A percentile compares a stretch with the other conserved stretches of the same genome.
Evolutionary conservation across 257 asterid genomes (phyloP).

Genomic region (Mentha longifolia): DNA sequence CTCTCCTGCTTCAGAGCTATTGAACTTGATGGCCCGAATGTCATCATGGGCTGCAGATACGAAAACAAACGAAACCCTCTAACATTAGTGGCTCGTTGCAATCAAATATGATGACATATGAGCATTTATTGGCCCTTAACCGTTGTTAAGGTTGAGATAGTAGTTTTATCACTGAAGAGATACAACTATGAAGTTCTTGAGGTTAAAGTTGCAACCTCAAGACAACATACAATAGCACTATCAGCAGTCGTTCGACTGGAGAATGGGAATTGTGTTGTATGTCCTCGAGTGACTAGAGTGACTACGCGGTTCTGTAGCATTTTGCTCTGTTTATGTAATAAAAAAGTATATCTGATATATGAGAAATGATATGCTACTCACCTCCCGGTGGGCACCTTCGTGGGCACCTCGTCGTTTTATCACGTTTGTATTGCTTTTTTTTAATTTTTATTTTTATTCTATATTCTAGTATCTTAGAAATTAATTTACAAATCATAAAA

Average conservation of each 20-base stretch:
- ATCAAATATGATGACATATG: not conserved
- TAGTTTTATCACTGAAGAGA: no score
- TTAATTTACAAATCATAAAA: no score
- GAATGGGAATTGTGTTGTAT: not conserved
- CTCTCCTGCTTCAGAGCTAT: constrained; percentile 74
- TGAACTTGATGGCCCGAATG: constrained; percentile 57
- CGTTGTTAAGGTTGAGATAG: no score
- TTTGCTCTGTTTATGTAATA: not conserved
- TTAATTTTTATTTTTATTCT: no score
- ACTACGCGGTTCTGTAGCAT: constrained; percentile 6
- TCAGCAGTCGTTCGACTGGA: constrained; percentile 11
- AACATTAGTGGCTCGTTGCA: no score
- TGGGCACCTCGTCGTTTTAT: no score
- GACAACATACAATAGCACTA: not conserved
- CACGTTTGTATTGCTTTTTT: no score
- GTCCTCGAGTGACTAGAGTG: constrained; percentile 21
- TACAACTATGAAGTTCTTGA: not conserved
- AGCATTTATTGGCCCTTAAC: no score
- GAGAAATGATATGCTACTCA: no score
- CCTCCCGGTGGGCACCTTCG: no score
- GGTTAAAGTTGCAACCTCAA: not conserved
- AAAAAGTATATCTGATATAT: no score
- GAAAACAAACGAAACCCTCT: not conserved
- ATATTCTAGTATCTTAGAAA: no score
- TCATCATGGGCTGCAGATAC: constrained; percentile 48